phyloP scores from a whole-genome alignment of 164 flowering plant genomes.

The Magnolia kwangsiensis region DNA sequence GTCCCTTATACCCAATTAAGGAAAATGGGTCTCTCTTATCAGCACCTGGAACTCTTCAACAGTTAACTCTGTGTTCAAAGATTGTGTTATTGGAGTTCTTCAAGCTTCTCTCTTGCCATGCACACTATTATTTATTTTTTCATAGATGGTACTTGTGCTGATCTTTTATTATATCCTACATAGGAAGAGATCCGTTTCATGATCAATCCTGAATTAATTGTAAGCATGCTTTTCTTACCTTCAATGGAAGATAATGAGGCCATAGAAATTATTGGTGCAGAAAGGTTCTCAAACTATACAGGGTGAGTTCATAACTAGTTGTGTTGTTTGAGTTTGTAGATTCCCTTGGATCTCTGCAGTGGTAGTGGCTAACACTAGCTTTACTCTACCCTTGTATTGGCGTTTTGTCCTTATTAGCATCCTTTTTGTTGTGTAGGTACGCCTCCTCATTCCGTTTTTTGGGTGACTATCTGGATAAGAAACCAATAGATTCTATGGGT shows the following conservation, averaged over 20 bases:
- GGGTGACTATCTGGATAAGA: constrained; percentile 61
- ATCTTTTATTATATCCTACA: constrained; percentile 10
- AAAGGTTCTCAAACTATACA: constrained; percentile 75
- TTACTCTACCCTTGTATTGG: neutral
- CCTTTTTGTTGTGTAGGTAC: constrained; percentile 45
- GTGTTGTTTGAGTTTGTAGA: too few species aligned
- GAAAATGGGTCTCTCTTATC: too few species aligned
- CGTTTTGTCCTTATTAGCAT: neutral
- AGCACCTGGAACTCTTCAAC: too few species aligned
- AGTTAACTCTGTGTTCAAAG: too few species aligned
- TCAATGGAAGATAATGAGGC: constrained; percentile 87
- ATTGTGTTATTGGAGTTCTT: too few species aligned
- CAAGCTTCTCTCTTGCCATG: too few species aligned
- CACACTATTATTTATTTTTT: too few species aligned
- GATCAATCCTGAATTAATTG: constrained; percentile 91
- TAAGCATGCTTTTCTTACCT: constrained; percentile 87
- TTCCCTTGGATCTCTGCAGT: too few species aligned
- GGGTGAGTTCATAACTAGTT: constrained; percentile 40
- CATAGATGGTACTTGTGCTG: neutral
- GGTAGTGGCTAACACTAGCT: too few species aligned
- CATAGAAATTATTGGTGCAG: constrained; percentile 84
- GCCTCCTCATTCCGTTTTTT: constrained; percentile 71
- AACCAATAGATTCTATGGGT: constrained; percentile 43
- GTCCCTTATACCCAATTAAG: too few species aligned
- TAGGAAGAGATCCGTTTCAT: constrained; percentile 98